Evolutionary conservation across 257 asterid genomes (phyloP).

Genomic region (Agastache rugosa): DNA sequence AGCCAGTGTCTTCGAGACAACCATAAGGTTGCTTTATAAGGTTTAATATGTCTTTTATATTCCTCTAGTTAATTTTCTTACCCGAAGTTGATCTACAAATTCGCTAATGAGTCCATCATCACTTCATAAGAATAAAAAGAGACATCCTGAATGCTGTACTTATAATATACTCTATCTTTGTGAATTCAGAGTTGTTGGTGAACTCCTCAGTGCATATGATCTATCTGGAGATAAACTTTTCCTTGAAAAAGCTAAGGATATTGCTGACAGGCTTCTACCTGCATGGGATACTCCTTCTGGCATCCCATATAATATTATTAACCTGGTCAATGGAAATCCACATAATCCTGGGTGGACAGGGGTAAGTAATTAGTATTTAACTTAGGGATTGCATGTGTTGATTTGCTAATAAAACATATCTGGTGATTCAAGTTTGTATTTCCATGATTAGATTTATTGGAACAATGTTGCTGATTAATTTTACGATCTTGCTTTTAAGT

Average conservation of each 20-base stretch:
- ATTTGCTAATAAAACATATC: slow-evolving; percentile 27
- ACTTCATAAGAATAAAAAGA: slow-evolving; percentile 24
- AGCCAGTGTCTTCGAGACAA: slow-evolving; percentile 99
- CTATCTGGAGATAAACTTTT: slow-evolving; percentile 91
- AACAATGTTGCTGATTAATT: slow-evolving; percentile 20
- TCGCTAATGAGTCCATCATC: slow-evolving; percentile 22
- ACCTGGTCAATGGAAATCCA: slow-evolving; percentile 89
- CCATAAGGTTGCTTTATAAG: slow-evolving; percentile 99
- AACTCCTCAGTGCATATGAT: slow-evolving; percentile 96
- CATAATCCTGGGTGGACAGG: slow-evolving; percentile 99
- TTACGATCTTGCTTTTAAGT: slow-evolving; percentile 6
- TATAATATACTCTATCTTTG: slow-evolving; percentile 45
- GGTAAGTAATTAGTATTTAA: slow-evolving; percentile 53
- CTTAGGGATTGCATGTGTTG: not conserved
- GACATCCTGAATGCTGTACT: slow-evolving; percentile 34
- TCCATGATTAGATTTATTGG: slow-evolving; percentile 1
- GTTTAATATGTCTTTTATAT: slow-evolving; percentile 63
- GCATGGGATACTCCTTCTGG: slow-evolving; percentile 98
- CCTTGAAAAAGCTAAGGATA: slow-evolving; percentile 95
- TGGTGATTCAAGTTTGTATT: slow-evolving; percentile 10
- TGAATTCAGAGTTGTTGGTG: slow-evolving; percentile 94
- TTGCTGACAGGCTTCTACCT: slow-evolving; percentile 94
- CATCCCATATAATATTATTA: slow-evolving; percentile 88
- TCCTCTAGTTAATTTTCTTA: slow-evolving; percentile 38
- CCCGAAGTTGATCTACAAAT: slow-evolving; percentile 25